Evolutionary conservation across 2,329 filamentous ascomycete species (phyloP).

Genomic region (Epichloe baconii): DNA sequence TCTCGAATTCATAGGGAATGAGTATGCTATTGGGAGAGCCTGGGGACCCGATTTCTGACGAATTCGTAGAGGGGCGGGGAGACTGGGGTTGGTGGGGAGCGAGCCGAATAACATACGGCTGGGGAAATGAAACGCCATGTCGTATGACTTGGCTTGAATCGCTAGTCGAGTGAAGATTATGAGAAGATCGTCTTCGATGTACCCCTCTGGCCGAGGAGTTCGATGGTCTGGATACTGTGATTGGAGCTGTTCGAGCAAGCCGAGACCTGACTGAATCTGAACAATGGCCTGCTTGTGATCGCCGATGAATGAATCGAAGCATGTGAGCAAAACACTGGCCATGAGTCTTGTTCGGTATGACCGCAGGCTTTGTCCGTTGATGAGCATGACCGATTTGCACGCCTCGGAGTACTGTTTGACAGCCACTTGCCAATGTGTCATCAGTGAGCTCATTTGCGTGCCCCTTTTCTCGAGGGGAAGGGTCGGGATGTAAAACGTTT

Average conservation of each 20-base stretch:
- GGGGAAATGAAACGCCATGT: constrained; percentile 57
- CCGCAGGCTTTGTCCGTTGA: constrained; percentile 28
- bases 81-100: constrained; percentile 18
- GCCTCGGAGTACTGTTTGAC: constrained; percentile 46
- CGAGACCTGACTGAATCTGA: constrained; percentile 47
- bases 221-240: constrained; percentile 5
- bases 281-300: constrained; percentile 48
- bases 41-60: constrained; percentile 4
- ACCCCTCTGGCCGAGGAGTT: constrained; percentile 22
- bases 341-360: constrained; percentile 46
- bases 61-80: constrained; percentile 24
- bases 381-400: constrained; percentile 34
- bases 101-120: constrained; percentile 44
- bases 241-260: constrained; percentile 38
- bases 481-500: constrained; percentile 34
- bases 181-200: constrained; percentile 44
- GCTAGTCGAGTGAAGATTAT: constrained; percentile 51
- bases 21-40: constrained; percentile 10
- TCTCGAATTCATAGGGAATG: constrained; percentile 27
- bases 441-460: constrained; percentile 22
- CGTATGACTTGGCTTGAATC: constrained; percentile 54
- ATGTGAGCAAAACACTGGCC: constrained; percentile 51
- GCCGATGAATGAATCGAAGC: constrained; percentile 54
- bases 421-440: constrained; percentile 45
- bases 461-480: constrained; percentile 6